phyloP scores from a whole-genome alignment of 257 asterid species.

The Primulina tabacum region DNA sequence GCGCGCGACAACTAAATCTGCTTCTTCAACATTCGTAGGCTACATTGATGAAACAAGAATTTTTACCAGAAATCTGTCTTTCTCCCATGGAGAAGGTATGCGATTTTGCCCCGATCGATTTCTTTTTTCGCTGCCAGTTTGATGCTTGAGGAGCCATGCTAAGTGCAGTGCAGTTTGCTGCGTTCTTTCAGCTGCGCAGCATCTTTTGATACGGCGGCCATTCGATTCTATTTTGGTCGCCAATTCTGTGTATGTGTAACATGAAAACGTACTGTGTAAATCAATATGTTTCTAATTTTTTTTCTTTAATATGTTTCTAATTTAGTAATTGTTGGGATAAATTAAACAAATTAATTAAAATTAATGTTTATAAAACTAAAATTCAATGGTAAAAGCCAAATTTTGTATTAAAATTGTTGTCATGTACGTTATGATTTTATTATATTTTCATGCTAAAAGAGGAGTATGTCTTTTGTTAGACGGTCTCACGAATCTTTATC shows the following conservation, averaged over 20 bases:
- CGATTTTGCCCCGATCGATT: conserved; percentile 12
- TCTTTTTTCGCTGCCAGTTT: too few species aligned
- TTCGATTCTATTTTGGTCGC: background rate
- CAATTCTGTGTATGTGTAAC: background rate
- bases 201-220: background rate
- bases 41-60: conserved; percentile 14
- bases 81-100: conserved; percentile 14
- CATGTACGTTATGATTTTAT: too few species aligned
- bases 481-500: too few species aligned
- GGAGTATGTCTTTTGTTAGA: too few species aligned
- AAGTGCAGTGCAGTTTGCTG: background rate
- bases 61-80: background rate
- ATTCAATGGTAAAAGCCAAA: background rate
- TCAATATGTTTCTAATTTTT: too few species aligned
- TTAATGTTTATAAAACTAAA: too few species aligned
- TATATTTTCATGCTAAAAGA: too few species aligned
- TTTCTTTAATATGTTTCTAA: too few species aligned
- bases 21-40: conserved; percentile 50
- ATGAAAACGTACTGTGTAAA: background rate
- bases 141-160: conserved; percentile 3
- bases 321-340: background rate
- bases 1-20: background rate
- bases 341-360: too few species aligned
- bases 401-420: too few species aligned
- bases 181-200: background rate